Evolutionary conservation across 305 asterid genomes (phyloP).

Genomic region (Withania somnifera): DNA sequence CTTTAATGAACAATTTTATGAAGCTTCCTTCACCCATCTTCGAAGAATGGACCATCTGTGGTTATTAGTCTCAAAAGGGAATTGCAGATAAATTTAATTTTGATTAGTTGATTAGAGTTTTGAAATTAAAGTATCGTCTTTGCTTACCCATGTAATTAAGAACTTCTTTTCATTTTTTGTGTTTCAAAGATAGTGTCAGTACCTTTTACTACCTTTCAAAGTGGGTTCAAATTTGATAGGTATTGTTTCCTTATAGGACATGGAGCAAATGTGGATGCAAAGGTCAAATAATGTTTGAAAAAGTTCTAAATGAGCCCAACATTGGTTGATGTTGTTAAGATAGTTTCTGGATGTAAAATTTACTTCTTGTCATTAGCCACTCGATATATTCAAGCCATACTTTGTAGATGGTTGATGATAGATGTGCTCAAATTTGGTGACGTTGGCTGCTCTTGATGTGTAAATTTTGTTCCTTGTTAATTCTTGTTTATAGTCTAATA

Average conservation of each 20-base stretch:
- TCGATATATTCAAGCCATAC: not conserved
- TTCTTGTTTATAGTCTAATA: not conserved
- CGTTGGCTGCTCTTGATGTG: not conserved
- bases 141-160: too few relatives aligned
- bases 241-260: not conserved
- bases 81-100: not conserved
- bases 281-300: not conserved
- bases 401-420: not conserved
- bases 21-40: not conserved
- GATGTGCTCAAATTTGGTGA: not conserved
- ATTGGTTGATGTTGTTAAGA: not conserved
- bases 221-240: not conserved
- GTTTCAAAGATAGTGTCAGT: too few relatives aligned
- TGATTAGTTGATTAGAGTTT: too few relatives aligned
- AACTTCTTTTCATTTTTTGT: too few relatives aligned
- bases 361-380: not conserved
- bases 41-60: not conserved
- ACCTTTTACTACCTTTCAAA: too few relatives aligned
- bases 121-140: too few relatives aligned
- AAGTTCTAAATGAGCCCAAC: not conserved
- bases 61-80: too few relatives aligned
- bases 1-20: not conserved
- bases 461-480: not conserved
- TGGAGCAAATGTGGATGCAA: not conserved
- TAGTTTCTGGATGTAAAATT: not conserved